Evolutionary conservation across 1,139 yeast genomes (phyloP).

Genomic region (Kodamaea arcana): DNA sequence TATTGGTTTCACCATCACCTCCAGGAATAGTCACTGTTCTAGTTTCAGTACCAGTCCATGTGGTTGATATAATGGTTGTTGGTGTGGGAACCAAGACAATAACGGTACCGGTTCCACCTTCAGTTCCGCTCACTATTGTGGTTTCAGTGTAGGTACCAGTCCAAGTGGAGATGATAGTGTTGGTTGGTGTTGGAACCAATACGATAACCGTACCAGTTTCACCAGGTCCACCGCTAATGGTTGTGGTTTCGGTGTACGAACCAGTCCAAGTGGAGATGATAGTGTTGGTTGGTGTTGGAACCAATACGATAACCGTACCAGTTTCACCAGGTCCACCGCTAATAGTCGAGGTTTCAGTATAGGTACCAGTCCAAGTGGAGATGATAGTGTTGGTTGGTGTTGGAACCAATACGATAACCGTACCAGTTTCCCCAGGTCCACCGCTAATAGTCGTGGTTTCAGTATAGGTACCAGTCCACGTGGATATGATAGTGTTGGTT

Average conservation of each 20-base stretch:
- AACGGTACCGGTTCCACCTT: neutral
- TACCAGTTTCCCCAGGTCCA: neutral
- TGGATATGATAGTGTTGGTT: neutral
- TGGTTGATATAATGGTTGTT: neutral
- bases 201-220: neutral
- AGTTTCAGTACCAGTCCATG: neutral
- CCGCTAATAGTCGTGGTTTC: neutral
- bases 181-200: neutral
- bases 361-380: neutral
- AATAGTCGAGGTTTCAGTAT: neutral
- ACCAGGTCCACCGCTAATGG: neutral
- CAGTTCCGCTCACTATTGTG: neutral
- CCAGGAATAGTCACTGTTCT: neutral
- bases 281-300: neutral
- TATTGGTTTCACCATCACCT: neutral
- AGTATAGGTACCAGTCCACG: neutral
- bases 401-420: neutral
- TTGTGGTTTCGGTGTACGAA: neutral
- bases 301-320: neutral
- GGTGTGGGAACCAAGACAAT: neutral
- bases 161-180: neutral
- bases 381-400: neutral
- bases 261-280: neutral
- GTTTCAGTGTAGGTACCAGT: neutral
- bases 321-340: neutral